phyloP scores from a whole-genome alignment of 352 stramenopile species.

The Phytophthora sansomeana region DNA sequence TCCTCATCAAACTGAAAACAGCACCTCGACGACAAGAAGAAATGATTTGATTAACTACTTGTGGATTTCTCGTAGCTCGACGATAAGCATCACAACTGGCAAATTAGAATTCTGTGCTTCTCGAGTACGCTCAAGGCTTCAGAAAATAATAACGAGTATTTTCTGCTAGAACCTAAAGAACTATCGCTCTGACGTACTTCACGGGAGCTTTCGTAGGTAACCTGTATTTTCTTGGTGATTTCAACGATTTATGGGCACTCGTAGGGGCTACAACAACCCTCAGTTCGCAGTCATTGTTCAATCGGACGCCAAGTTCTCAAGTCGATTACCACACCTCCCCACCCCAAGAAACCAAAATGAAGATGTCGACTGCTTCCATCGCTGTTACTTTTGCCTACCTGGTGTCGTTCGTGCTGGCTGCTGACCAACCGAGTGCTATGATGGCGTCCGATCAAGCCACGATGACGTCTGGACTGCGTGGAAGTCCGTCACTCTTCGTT shows the following conservation, averaged over 20 bases:
- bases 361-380: slow-evolving; percentile 4
- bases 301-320: neutral
- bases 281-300: neutral
- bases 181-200: neutral
- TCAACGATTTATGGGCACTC: neutral
- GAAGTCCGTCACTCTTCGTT: neutral
- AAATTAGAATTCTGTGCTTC: too few relatives aligned
- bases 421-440: slow-evolving; percentile 8
- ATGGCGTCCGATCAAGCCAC: neutral
- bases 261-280: neutral
- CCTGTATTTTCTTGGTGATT: neutral
- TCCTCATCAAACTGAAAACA: too few relatives aligned
- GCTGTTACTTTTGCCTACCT: slow-evolving; percentile 12
- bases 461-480: neutral
- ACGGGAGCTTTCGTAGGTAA: neutral
- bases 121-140: too few relatives aligned
- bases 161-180: neutral
- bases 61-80: too few relatives aligned
- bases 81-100: too few relatives aligned
- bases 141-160: too few relatives aligned
- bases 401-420: slow-evolving; percentile 7
- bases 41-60: too few relatives aligned
- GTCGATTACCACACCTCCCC: neutral
- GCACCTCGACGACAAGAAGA: too few relatives aligned
- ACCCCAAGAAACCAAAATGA: neutral